These are phyloP conservation scores for Drechslera avenae DNA, from an alignment of 2,329 filamentous ascomycete genomes.

Conservation along the genomic window DNA sequence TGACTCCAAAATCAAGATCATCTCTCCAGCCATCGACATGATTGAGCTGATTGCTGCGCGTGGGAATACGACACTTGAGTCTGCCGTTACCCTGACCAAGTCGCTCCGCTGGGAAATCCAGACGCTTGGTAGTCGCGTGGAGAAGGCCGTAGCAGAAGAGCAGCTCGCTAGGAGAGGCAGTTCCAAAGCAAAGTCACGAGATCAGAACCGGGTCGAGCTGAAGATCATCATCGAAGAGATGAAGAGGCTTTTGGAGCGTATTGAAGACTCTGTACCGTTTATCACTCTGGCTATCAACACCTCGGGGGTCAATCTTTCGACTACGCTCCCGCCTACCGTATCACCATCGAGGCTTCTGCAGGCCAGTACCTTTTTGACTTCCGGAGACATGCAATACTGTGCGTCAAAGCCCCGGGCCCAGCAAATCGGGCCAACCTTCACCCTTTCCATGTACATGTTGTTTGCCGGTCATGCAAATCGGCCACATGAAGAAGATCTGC, in stretches of 20 bases:
- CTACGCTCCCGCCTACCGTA: constrained; percentile 77
- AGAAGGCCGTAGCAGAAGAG: constrained; percentile 69
- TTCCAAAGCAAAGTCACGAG: constrained; percentile 56
- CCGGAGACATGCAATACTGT: constrained; percentile 83
- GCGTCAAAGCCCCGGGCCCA: constrained; percentile 66
- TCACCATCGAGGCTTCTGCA: constrained; percentile 91
- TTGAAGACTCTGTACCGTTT: constrained; percentile 89
- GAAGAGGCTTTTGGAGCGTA: constrained; percentile 72
- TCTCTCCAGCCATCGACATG: constrained; percentile 89
- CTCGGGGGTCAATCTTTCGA: constrained; percentile 85
- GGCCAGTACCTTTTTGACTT: constrained; percentile 86
- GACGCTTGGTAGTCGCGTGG: constrained; percentile 74
- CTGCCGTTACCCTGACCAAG: constrained; percentile 81
- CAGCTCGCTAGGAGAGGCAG: constrained; percentile 57
- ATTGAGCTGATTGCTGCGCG: constrained; percentile 84
- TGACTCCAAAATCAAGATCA: constrained; percentile 87
- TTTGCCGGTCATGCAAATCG: constrained; percentile 77
- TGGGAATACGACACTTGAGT: constrained; percentile 81
- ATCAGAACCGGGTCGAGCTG: constrained; percentile 68
- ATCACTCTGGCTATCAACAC: constrained; percentile 94
- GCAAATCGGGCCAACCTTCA: constrained; percentile 87
- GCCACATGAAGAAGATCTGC: constrained; percentile 60
- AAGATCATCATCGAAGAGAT: constrained; percentile 75
- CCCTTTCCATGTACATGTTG: constrained; percentile 90
- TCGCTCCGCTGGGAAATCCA: constrained; percentile 83